Evolutionary conservation across 768 basidiomycete genomes (phyloP).

Genomic region (Leucocoprinus leucothites): DNA sequence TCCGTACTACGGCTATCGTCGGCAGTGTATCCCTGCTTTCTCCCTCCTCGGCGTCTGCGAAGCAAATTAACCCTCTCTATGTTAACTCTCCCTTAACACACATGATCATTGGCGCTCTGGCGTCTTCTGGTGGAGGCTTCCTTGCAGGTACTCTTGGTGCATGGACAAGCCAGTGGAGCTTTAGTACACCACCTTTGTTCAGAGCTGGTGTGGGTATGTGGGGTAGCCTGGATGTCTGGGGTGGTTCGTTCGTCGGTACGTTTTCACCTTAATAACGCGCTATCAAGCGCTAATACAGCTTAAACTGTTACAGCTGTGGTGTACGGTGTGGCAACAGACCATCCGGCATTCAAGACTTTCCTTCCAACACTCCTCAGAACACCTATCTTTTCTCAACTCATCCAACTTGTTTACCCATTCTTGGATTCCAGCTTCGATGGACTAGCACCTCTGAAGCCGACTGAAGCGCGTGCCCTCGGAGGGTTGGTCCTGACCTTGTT

Average conservation of each 20-base stretch:
- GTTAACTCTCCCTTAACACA: constrained; percentile 39
- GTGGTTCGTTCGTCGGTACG: constrained; percentile 42
- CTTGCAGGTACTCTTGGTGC: constrained; percentile 40
- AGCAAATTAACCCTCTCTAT: constrained; percentile 32
- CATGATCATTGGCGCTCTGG: constrained; percentile 44
- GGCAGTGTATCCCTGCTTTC: constrained; percentile 32
- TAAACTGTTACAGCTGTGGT: background rate
- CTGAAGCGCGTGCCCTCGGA: constrained; percentile 3
- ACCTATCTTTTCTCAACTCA: background rate
- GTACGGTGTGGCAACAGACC: constrained; percentile 8
- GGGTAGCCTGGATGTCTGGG: constrained; percentile 49
- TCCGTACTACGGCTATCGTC: constrained; percentile 41
- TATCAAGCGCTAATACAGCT: background rate
- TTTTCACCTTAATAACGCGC: background rate
- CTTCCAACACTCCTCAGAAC: background rate
- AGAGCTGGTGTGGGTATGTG: constrained; percentile 34
- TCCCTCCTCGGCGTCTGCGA: constrained; percentile 16
- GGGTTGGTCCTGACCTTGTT: constrained; percentile 1
- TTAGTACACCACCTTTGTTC: constrained; percentile 44
- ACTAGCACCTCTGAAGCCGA: background rate
- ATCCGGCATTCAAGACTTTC: constrained; percentile 2
- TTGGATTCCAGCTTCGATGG: background rate
- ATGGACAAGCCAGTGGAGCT: constrained; percentile 42
- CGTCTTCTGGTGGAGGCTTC: constrained; percentile 44
- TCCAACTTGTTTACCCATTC: background rate